Percentiles rank a stretch among this genome's conserved stretches.
Conservation (phyloP, 306 rosid genomes). For the Rosa persica region DNA sequence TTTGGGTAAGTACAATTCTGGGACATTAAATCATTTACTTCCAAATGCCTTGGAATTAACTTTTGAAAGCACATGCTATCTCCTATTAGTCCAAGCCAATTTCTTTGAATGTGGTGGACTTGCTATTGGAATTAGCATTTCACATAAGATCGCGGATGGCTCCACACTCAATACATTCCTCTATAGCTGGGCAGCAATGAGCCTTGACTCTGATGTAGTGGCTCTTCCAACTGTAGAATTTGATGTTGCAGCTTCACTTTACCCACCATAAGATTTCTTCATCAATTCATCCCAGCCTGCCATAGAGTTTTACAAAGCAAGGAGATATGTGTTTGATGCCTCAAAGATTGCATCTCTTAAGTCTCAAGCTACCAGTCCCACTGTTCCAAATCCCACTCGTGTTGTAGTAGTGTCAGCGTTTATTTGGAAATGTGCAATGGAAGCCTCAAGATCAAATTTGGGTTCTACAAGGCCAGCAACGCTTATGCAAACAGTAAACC, state of each 20-base stretch:
- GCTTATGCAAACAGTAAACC: background rate
- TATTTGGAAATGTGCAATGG: constrained; percentile 10
- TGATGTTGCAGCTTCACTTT: background rate
- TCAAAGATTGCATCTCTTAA: background rate
- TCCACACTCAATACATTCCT: constrained; percentile 31
- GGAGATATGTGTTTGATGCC: constrained; percentile 12
- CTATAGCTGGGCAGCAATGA: constrained; percentile 23
- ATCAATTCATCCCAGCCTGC: background rate
- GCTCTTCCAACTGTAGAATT: background rate
- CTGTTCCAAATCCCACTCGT: background rate
- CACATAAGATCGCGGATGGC: constrained; percentile 40
- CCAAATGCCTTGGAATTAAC: background rate
- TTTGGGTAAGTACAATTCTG: constrained; percentile 1
- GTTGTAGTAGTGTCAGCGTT: constrained; percentile 16
- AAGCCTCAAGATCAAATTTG: background rate
- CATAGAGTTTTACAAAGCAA: background rate
- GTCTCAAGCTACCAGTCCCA: background rate
- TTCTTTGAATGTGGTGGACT: constrained; percentile 43
- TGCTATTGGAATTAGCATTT: constrained; percentile 33
- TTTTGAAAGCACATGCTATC: background rate
- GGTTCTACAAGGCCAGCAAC: background rate
- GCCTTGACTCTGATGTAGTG: background rate
- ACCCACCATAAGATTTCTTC: background rate
- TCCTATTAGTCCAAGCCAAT: constrained; percentile 33
- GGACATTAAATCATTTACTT: background rate